Evolutionary conservation across 768 basidiomycete genomes (phyloP), one percentile per base, ranked within the genome.

Genomic region (Boletus rubescentipes): DNA sequence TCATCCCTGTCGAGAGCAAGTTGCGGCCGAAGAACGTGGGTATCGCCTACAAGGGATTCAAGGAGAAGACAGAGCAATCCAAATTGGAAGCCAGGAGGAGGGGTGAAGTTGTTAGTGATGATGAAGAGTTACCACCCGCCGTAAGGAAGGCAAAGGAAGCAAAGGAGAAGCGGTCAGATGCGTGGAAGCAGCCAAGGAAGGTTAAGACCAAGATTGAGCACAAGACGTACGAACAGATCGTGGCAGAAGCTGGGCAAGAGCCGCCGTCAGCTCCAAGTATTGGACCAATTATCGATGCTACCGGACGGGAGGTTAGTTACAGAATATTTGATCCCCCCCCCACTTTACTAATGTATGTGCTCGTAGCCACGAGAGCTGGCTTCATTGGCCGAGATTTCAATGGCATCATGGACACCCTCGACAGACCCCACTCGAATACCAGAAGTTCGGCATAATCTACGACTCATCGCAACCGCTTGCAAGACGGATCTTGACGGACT

Each of bases 161-260:
- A 64, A 83, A 83, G 61, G 77, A 77, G 49, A 84, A 87, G 62
- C 75, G 83, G 65, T 80, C 89, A 15, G 87, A 93, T 55, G 80
- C 80, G 5, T 97, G 94, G 95, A 94, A 89, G 74, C 82, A 82
- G 55, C 84, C 89, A 8, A 90, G 83, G 79, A 94, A 89, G 69
- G 78, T 84, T 50, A 97, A 92, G 73, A 85, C 81, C 20, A 92
- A 84, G 71, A 75, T 94, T 32, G 86, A 93, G 67, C 94, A 98
- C 75, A 97, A 96, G 79, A 93, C 94, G 0, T 99, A 98, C 67
- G 97, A 99, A 71, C 84, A 99, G 71, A 91, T 98, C 49, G 69
- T 99, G 47, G 88, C 91, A 3, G 93, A 96, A 67, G 86, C 91
- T 21, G 91, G 88, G 0, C 78, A 84, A 55, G 82, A 86, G 34